Conservation (phyloP, 2,329 filamentous ascomycete species). For the Pezicula rhizophila region DNA sequence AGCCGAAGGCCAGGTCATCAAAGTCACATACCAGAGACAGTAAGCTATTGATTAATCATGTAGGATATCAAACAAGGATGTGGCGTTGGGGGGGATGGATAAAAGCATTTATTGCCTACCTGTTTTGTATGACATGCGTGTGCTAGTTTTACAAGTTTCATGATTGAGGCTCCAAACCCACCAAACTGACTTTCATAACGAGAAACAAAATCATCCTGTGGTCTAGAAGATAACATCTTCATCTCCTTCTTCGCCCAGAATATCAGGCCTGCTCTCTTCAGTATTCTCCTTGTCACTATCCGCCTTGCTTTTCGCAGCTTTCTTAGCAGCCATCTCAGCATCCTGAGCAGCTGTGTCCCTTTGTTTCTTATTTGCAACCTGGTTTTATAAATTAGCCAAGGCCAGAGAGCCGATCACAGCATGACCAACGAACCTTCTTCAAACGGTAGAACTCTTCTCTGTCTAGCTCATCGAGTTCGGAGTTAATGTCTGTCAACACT, state of each 20-base stretch:
- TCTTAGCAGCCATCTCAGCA: conserved; percentile 70
- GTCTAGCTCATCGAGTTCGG: conserved; percentile 93
- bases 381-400: conserved; percentile 2
- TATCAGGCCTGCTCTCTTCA: conserved; percentile 47
- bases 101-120: conserved; percentile 7
- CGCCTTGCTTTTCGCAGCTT: conserved; percentile 43
- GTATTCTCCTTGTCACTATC: conserved; percentile 32
- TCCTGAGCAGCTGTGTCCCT: conserved; percentile 67
- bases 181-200: conserved; percentile 5
- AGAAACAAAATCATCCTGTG: not conserved
- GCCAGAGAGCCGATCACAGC: not conserved
- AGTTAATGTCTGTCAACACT: conserved; percentile 74
- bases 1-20: conserved; percentile 70
- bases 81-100: not conserved
- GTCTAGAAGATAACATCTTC: conserved; percentile 78
- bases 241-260: conserved; percentile 71
- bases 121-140: conserved; percentile 6
- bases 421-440: conserved; percentile 60
- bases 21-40: conserved; percentile 94
- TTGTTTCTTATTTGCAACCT: conserved; percentile 76
- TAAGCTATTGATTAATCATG: conserved; percentile 33
- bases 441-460: conserved; percentile 96
- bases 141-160: conserved; percentile 23
- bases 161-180: conserved; percentile 9
- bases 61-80: not conserved